A percentile compares a stretch with the other conserved stretches of the same genome.
Conservation (phyloP, 352 stramenopile species). For the Phytophthora cactorum region DNA sequence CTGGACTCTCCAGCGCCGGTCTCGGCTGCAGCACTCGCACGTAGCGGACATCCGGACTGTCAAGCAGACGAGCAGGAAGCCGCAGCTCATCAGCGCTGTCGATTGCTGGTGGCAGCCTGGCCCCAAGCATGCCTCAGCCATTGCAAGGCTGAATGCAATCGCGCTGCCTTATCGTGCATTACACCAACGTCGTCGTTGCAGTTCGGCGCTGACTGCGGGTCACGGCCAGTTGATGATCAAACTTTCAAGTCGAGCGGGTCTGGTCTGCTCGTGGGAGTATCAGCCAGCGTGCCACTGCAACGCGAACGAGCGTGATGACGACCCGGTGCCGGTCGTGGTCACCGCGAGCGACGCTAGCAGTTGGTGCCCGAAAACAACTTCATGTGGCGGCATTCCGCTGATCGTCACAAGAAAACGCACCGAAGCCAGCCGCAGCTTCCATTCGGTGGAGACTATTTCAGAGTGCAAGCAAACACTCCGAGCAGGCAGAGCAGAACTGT, state of each 20-base stretch:
- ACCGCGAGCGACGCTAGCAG: constrained; percentile 6
- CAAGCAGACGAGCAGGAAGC: constrained; percentile 15
- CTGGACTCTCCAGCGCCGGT: not conserved
- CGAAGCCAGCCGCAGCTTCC: not conserved
- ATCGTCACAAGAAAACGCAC: constrained; percentile 7
- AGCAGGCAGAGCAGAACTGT: not conserved
- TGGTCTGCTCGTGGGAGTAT: constrained; percentile 2
- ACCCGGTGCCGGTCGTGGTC: constrained; percentile 12
- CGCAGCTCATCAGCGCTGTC: constrained; percentile 1
- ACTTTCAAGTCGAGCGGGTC: constrained; percentile 9
- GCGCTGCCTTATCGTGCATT: constrained; percentile 4
- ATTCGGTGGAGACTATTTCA: constrained; percentile 2
- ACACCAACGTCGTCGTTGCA: not conserved
- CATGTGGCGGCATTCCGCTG: constrained; percentile 13
- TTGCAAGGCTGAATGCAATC: constrained; percentile 1
- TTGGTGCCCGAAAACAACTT: constrained; percentile 12
- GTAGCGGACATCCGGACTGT: constrained; percentile 26
- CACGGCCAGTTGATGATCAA: constrained; percentile 8
- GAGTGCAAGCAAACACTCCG: not conserved
- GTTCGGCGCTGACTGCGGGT: not conserved
- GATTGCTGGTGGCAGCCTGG: not conserved
- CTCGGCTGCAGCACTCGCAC: constrained; percentile 11
- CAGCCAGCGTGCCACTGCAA: constrained; percentile 17
- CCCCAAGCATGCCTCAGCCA: not conserved
- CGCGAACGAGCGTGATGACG: constrained; percentile 20